phyloP scores from a whole-genome alignment of 192 early-diverging fungal species.

The Gaertneriomyces semiglobifer region DNA sequence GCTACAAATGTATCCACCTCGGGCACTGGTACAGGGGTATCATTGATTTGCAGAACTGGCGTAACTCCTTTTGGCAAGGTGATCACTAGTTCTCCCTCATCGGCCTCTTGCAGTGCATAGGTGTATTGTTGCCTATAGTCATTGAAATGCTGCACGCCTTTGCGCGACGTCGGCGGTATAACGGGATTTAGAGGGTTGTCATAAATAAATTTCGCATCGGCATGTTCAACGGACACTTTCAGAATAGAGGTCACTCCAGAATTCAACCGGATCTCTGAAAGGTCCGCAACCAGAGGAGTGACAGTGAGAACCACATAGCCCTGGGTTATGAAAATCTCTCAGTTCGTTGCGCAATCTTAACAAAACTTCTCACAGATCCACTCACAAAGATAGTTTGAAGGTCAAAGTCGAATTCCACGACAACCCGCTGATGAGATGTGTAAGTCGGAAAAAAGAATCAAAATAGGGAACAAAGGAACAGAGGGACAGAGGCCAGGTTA shows the following conservation, averaged over 20 bases:
- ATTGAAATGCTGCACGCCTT: slow-evolving; percentile 25
- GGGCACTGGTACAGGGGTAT: neutral
- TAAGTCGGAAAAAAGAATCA: neutral
- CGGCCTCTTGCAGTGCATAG: slow-evolving; percentile 28
- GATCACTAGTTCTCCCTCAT: slow-evolving; percentile 44
- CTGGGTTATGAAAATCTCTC: neutral
- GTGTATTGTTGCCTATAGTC: slow-evolving; percentile 32
- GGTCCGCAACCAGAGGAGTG: slow-evolving; percentile 8
- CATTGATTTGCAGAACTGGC: neutral
- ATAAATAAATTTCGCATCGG: slow-evolving; percentile 19
- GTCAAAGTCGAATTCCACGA: slow-evolving; percentile 31
- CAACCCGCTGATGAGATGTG: slow-evolving; percentile 32
- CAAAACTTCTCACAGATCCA: neutral
- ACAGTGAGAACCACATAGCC: slow-evolving; percentile 25
- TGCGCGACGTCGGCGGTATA: slow-evolving; percentile 6
- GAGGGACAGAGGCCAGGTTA: neutral
- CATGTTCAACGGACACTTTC: slow-evolving; percentile 23
- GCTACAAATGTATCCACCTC: neutral
- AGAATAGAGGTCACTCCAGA: slow-evolving; percentile 36
- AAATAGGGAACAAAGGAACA: neutral
- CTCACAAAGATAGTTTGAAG: slow-evolving; percentile 15
- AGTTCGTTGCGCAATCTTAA: neutral
- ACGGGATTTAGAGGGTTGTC: slow-evolving; percentile 23
- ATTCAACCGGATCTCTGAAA: slow-evolving; percentile 32
- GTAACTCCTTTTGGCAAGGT: slow-evolving; percentile 25